Evolutionary conservation across 1,284 basidiomycete genomes (phyloP), one percentile per base, ranked within the genome.

Genomic region (Ustilago bromivora): DNA sequence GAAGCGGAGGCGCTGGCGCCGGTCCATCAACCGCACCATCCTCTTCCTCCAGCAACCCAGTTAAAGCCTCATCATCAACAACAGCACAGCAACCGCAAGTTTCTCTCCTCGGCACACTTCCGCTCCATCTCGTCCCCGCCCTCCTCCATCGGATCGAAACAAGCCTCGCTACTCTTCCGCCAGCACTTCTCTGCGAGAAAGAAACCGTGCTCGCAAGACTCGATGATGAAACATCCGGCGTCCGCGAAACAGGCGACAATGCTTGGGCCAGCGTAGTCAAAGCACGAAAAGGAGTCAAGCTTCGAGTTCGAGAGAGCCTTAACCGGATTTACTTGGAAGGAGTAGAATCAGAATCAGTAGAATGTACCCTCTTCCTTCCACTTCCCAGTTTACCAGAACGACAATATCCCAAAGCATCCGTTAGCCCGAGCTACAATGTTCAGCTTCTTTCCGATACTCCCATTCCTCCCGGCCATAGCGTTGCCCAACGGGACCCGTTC

Each of bases 201-300:
- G 76, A 78, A 28, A 71, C 65, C 4, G 66, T 78, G 28, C 61
- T 78, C 2, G 55, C 67, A 6, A n/a, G 76, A 23, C 62, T 68
- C 59, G 76, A 78, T 36, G 71, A 78, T 54, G 59, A 52, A 15
- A 53, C 71, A 3, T 74, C 71, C 2, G 58, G 54, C 2, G 55
- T 78, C 5, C 64, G 76, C 28, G 76, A 78, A 57, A 78, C 68
- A 53, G 71, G 71, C 62, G 71, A 78, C 59, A 78, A 78, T 55
- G 76, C 76, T 0, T 78, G 76, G 76, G 68, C 71, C 13, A 65
- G 61, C 23, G 76, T 78, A 9, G 71, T 78, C 38, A 74, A 74
- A 35, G 67, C 64, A 3, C 51, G 76, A 0, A 49, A 53, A 7
- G 67, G 68, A 0, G 68, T 78, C 52, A 70, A 74, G 36, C 41